Percentiles rank a stretch among this genome's conserved stretches.
Conservation (phyloP, 1,139 yeast species). For the Hyphopichia wangnamkhiaoensis region DNA sequence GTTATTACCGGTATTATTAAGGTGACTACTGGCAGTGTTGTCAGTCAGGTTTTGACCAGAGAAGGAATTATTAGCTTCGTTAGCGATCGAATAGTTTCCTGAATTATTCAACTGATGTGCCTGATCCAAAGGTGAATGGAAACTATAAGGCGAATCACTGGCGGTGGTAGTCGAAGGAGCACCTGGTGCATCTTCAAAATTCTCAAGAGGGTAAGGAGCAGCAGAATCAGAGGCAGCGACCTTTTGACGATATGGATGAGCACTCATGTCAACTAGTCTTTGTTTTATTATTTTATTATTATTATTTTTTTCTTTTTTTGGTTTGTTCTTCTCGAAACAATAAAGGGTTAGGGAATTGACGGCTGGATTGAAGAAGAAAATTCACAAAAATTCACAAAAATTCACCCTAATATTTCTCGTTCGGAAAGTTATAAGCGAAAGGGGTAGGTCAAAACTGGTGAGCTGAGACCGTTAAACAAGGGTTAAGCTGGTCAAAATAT, state of each 20-base stretch:
- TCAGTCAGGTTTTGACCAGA: too few species aligned
- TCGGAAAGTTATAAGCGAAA: too few species aligned
- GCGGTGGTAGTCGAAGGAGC: conserved; percentile 1
- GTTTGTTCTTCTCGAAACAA: too few species aligned
- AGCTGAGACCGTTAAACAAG: too few species aligned
- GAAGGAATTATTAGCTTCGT: neutral
- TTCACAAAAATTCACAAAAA: too few species aligned
- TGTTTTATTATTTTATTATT: too few species aligned
- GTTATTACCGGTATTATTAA: neutral
- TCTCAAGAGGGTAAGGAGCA: conserved; percentile 29
- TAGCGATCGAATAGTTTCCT: neutral
- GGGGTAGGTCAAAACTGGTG: too few species aligned
- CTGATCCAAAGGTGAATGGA: conserved; percentile 4
- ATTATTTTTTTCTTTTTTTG: too few species aligned
- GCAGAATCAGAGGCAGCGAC: conserved; percentile 14
- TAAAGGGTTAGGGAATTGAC: too few species aligned
- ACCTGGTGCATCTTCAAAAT: conserved; percentile 5
- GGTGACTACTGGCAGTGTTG: neutral
- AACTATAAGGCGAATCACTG: conserved; percentile 1
- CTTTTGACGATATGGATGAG: conserved; percentile 40
- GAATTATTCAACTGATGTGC: conserved; percentile 1
- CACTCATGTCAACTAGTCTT: neutral
- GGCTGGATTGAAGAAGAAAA: too few species aligned
- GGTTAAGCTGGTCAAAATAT: too few species aligned
- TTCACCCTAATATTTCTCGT: too few species aligned